phyloP scores from a whole-genome alignment of 495 filamentous ascomycete species.

The Saxophila tyrrhenica region DNA sequence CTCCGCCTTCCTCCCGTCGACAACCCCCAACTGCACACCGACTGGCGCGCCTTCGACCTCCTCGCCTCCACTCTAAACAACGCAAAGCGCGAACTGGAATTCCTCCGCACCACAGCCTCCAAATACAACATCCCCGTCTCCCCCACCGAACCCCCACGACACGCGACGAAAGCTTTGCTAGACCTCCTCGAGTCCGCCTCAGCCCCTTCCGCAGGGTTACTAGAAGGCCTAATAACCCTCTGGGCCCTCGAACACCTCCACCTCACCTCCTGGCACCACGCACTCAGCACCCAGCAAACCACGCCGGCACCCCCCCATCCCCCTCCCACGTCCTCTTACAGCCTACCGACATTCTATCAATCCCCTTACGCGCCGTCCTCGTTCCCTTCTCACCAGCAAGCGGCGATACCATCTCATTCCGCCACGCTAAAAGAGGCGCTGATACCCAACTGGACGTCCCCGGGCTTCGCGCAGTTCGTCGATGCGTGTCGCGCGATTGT shows the following conservation, averaged over 20 bases:
- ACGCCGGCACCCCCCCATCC: conserved; percentile 15
- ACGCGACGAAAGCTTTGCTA: conserved; percentile 40
- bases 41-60: conserved; percentile 43
- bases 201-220: conserved; percentile 34
- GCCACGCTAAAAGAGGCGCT: conserved; percentile 33
- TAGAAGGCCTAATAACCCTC: conserved; percentile 59
- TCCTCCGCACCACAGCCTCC: conserved; percentile 55
- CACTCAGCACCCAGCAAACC: no score
- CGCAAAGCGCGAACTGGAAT: conserved; percentile 52
- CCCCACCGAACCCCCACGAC: conserved; percentile 30
- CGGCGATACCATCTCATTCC: no score
- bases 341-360: conserved; percentile 14
- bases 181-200: conserved; percentile 45
- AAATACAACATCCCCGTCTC: conserved; percentile 47
- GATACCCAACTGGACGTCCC: conserved; percentile 35
- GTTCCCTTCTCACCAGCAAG: neutral
- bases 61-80: conserved; percentile 55
- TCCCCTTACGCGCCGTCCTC: neutral
- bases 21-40: conserved; percentile 29
- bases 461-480: conserved; percentile 32
- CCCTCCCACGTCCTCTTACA: conserved; percentile 11
- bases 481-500: conserved; percentile 30
- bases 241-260: conserved; percentile 59
- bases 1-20: conserved; percentile 41
- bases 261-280: conserved; percentile 31